phyloP scores from a whole-genome alignment of 768 basidiomycete species.

The Lentinus tigrinus region DNA sequence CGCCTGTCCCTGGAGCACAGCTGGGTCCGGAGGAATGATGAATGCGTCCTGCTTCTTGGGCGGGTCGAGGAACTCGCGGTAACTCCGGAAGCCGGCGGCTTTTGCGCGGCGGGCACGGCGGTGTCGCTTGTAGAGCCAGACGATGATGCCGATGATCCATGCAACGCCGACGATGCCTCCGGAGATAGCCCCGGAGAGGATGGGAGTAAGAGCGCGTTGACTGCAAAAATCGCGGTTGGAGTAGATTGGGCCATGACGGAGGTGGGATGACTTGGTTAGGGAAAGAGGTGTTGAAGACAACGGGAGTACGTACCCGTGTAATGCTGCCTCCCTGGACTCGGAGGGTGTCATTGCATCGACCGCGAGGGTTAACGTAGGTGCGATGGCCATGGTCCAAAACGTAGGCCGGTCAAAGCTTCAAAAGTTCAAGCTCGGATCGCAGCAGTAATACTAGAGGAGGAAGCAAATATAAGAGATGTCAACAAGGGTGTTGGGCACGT shows the following conservation, averaged over 20 bases:
- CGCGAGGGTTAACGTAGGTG: neutral
- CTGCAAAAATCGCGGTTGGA: conserved; percentile 33
- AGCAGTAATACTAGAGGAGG: too few species aligned
- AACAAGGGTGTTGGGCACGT: too few species aligned
- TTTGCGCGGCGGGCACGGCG: conserved; percentile 47
- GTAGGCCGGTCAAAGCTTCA: too few species aligned
- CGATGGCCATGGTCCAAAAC: conserved; percentile 6
- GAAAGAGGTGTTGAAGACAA: neutral
- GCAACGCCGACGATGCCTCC: conserved; percentile 49
- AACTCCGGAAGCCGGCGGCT: conserved; percentile 40
- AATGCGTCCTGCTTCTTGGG: conserved; percentile 37
- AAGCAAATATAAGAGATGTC: too few species aligned
- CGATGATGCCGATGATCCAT: conserved; percentile 55
- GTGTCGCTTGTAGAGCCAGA: conserved; percentile 56
- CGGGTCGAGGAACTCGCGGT: conserved; percentile 38
- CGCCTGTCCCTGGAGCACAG: conserved; percentile 51
- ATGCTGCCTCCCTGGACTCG: conserved; percentile 11
- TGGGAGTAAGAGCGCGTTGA: conserved; percentile 55
- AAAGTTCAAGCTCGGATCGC: too few species aligned
- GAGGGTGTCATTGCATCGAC: conserved; percentile 15
- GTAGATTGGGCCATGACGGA: too few species aligned
- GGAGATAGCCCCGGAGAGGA: conserved; percentile 59
- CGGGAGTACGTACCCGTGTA: conserved; percentile 16
- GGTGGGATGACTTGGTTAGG: too few species aligned
- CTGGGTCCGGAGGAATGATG: conserved; percentile 68